Conservation (phyloP, 768 basidiomycete species). For the Calocera cornea region DNA sequence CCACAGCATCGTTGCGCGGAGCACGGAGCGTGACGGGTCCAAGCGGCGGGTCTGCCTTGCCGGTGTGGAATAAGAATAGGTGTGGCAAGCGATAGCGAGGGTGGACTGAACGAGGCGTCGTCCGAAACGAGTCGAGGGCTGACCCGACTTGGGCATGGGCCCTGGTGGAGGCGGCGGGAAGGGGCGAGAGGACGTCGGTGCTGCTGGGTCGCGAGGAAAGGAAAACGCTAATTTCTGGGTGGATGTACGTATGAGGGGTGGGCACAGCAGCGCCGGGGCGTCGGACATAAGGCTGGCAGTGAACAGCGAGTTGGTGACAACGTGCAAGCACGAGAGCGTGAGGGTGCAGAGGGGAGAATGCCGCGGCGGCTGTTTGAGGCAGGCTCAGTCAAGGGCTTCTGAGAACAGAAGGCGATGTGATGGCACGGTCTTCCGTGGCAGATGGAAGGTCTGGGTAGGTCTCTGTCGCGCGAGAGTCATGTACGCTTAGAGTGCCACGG, state of each 20-base stretch:
- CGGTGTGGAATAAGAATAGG: too few species aligned
- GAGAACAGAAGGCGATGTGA: slow-evolving; percentile 1
- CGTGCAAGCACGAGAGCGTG: background rate
- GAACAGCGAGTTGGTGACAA: background rate
- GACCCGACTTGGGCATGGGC: background rate
- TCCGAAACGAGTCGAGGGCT: background rate
- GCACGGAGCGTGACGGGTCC: too few species aligned
- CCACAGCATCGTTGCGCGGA: too few species aligned
- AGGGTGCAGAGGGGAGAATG: background rate
- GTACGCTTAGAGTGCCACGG: too few species aligned
- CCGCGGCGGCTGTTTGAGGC: slow-evolving; percentile 1
- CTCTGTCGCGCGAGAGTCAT: too few species aligned
- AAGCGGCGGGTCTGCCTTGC: too few species aligned
- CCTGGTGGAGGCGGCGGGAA: slow-evolving; percentile 5
- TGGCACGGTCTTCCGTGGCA: background rate
- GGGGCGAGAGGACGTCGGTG: background rate
- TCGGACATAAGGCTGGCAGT: background rate
- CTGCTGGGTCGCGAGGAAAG: background rate
- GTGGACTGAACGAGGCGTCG: too few species aligned
- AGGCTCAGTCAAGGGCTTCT: background rate
- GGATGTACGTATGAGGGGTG: background rate
- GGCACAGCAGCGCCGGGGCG: background rate
- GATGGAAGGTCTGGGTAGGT: background rate
- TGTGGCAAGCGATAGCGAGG: too few species aligned
- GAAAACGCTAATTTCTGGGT: background rate